Evolutionary conservation across 345 rosid species (phyloP).

Genomic region (Euphorbia peplus): DNA sequence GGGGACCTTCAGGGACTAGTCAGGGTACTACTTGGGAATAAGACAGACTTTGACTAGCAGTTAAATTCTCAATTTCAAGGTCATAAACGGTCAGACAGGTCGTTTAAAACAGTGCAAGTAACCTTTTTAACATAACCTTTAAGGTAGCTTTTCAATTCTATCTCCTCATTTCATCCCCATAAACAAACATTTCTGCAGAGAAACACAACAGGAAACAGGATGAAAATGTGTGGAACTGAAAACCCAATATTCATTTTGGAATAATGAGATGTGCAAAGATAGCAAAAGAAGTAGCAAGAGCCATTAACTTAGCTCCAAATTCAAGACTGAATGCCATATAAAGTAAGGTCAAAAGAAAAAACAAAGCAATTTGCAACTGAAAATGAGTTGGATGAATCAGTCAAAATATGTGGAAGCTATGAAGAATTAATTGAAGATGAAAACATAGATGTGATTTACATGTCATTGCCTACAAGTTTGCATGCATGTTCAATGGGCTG

Average conservation of each 20-base stretch:
- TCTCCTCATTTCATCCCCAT: no score
- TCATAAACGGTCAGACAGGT: no score
- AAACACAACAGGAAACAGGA: no score
- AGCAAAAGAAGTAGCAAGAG: conserved; percentile 54
- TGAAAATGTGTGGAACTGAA: no score
- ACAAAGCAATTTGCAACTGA: conserved; percentile 45
- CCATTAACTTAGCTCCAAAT: conserved; percentile 46
- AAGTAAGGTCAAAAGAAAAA: conserved; percentile 56
- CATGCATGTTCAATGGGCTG: conserved; percentile 58
- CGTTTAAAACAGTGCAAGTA: no score
- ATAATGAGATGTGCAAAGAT: conserved; percentile 56
- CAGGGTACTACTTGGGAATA: no score
- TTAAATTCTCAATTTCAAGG: no score
- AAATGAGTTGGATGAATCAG: conserved; percentile 38
- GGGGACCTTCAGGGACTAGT: no score
- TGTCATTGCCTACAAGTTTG: conserved; percentile 54
- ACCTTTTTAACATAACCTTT: no score
- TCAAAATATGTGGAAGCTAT: conserved; percentile 54
- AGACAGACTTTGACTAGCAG: no score
- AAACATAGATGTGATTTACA: conserved; percentile 54
- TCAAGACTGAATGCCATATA: conserved; percentile 48
- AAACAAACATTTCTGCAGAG: not conserved
- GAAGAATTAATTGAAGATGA: conserved; percentile 47
- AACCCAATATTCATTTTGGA: conserved; percentile 47
- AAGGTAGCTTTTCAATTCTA: no score